A percentile compares a stretch with the other conserved stretches of the same genome.
Evolutionary conservation across 140 eudicot species (phyloP).

Genomic region (Stevia rebaudiana): DNA sequence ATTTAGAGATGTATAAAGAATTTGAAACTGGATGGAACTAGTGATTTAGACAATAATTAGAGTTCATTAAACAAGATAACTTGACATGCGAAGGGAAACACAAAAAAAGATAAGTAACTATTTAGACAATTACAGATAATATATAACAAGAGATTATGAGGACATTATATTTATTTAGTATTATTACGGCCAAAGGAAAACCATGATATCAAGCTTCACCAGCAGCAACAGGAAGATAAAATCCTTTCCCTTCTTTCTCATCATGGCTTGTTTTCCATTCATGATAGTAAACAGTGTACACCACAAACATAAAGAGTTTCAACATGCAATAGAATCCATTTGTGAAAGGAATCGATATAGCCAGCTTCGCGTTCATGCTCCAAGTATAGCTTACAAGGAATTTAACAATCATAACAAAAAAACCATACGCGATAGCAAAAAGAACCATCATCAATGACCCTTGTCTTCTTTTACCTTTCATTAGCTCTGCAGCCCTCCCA

Average conservation of each 20-base stretch:
- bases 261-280: slow-evolving; percentile 27
- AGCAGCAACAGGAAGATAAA: slow-evolving; percentile 23
- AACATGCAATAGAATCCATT: slow-evolving; percentile 12
- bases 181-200: neutral
- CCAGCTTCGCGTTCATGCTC: neutral
- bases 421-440: neutral
- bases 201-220: slow-evolving; percentile 13
- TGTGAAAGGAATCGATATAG: slow-evolving; percentile 19
- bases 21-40: too few relatives aligned
- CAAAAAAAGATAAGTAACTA: neutral
- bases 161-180: slow-evolving; percentile 6
- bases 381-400: slow-evolving; percentile 1
- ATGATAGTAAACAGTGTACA: slow-evolving; percentile 31
- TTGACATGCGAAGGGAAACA: neutral
- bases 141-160: neutral
- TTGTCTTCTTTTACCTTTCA: slow-evolving; percentile 30
- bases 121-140: neutral
- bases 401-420: slow-evolving; percentile 3
- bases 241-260: slow-evolving; percentile 11
- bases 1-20: too few relatives aligned
- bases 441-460: slow-evolving; percentile 29
- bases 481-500: slow-evolving; percentile 29
- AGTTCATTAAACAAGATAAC: too few relatives aligned
- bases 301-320: slow-evolving; percentile 31
- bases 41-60: too few relatives aligned